These are phyloP conservation scores for Verticillium longisporum DNA, from an alignment of 2,329 filamentous ascomycete genomes.

Conservation along the genomic window DNA sequence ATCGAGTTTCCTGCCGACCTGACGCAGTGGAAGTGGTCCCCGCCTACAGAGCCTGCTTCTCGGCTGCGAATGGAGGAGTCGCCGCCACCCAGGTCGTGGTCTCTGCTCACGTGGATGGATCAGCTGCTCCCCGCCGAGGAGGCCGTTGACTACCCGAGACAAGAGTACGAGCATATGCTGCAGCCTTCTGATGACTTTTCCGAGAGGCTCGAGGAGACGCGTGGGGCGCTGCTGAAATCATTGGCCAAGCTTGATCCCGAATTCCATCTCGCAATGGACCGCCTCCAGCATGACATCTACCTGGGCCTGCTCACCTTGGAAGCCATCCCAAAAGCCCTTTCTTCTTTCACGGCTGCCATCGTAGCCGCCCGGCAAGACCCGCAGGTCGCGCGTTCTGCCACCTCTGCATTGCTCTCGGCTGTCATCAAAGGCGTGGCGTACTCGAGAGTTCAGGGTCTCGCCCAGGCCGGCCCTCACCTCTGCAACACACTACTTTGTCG, in stretches of 20 bases:
- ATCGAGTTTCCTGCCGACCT: conserved; percentile 36
- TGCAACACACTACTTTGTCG: conserved; percentile 5
- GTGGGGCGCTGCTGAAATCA: conserved; percentile 4
- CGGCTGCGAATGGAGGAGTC: background rate
- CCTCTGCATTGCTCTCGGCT: conserved; percentile 8
- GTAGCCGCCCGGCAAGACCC: background rate
- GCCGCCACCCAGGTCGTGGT: background rate
- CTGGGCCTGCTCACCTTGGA: conserved; percentile 2
- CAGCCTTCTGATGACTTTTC: background rate
- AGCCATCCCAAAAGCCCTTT: conserved; percentile 2
- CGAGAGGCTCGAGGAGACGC: conserved; percentile 5
- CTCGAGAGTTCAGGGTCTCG: conserved; percentile 5
- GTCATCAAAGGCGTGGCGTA: conserved; percentile 8
- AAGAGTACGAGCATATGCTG: background rate
- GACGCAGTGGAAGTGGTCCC: conserved; percentile 44
- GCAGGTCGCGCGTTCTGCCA: background rate
- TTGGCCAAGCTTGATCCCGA: background rate
- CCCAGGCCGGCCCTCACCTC: background rate
- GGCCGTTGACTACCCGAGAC: background rate
- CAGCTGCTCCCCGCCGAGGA: background rate
- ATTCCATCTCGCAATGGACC: conserved; percentile 4
- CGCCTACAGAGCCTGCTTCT: conserved; percentile 27
- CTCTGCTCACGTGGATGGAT: background rate
- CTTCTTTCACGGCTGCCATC: conserved; percentile 2
- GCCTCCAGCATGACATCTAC: conserved; percentile 5